phyloP scores from a whole-genome alignment of 2,329 filamentous ascomycete species.

The Cladophialophora immunda region DNA sequence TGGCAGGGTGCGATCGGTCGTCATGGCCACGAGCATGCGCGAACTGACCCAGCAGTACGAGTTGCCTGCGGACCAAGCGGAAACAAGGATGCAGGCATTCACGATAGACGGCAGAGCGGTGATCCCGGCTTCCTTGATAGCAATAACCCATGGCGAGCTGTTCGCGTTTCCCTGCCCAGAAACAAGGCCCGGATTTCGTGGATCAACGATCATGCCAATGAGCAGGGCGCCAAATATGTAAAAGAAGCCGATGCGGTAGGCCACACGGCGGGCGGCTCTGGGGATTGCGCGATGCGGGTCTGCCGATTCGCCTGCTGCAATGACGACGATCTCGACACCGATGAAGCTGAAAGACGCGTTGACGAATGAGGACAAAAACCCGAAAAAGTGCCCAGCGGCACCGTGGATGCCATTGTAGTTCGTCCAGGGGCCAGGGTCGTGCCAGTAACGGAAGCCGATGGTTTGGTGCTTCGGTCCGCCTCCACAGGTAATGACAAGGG shows the following conservation, averaged over 20 bases:
- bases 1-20: constrained; percentile 40
- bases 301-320: constrained; percentile 62
- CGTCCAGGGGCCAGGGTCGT: constrained; percentile 68
- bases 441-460: constrained; percentile 58
- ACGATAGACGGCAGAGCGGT: constrained; percentile 48
- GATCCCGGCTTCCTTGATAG: constrained; percentile 50
- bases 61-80: constrained; percentile 53
- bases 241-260: constrained; percentile 64
- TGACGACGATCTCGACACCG: constrained; percentile 59
- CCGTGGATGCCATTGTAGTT: constrained; percentile 65
- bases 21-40: constrained; percentile 47
- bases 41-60: constrained; percentile 47
- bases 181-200: constrained; percentile 66
- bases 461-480: constrained; percentile 56
- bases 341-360: constrained; percentile 52
- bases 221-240: constrained; percentile 65
- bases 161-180: constrained; percentile 40
- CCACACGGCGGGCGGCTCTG: constrained; percentile 60
- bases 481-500: constrained; percentile 59
- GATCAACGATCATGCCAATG: constrained; percentile 66
- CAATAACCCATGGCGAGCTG: constrained; percentile 62
- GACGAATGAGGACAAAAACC: constrained; percentile 55
- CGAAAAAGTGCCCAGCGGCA: constrained; percentile 50
- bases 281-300: constrained; percentile 62
- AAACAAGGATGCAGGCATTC: constrained; percentile 50